These are phyloP conservation scores for Colletotrichum godetiae DNA, from an alignment of 2,329 filamentous ascomycete species.

Conservation along the genomic window DNA sequence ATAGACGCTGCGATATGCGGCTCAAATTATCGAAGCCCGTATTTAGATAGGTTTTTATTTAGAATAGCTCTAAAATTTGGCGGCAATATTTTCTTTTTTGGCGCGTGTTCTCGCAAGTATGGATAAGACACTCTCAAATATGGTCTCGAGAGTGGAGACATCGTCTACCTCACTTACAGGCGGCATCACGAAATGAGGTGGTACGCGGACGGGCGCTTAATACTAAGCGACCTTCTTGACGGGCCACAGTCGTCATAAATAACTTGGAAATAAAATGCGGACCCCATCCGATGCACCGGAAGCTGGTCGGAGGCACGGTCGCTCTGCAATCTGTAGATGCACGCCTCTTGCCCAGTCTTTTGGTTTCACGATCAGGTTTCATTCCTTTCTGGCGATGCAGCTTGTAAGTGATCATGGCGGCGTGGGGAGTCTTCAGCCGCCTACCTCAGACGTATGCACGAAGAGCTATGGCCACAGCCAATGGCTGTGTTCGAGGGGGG, in stretches of 20 bases:
- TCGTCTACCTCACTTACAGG: not conserved
- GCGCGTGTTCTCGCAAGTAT: not conserved
- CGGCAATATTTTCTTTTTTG: not conserved
- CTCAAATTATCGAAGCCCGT: not conserved
- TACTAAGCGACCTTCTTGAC: not conserved
- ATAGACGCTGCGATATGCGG: not conserved
- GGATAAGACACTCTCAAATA: not conserved
- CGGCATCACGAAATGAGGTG: conserved; percentile 8
- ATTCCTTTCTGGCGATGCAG: not conserved
- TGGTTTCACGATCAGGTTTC: conserved; percentile 7
- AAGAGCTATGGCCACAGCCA: not conserved
- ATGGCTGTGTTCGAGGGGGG: not conserved
- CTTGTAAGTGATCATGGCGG: not conserved
- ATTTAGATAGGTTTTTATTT: not conserved
- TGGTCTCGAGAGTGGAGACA: not conserved
- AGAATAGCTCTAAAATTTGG: not conserved
- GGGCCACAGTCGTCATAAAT: not conserved
- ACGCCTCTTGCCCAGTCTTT: not conserved
- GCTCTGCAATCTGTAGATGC: not conserved
- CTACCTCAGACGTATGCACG: conserved; percentile 4
- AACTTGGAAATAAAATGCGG: conserved; percentile 7
- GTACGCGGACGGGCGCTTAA: conserved; percentile 16
- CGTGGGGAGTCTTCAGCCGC: not conserved
- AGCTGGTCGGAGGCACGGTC: conserved; percentile 5
- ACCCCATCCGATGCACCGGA: not conserved